These are phyloP conservation scores for Amoebophrya sp. DNA, from an alignment of 169 alveolate genomes.

Conservation along the genomic window DNA sequence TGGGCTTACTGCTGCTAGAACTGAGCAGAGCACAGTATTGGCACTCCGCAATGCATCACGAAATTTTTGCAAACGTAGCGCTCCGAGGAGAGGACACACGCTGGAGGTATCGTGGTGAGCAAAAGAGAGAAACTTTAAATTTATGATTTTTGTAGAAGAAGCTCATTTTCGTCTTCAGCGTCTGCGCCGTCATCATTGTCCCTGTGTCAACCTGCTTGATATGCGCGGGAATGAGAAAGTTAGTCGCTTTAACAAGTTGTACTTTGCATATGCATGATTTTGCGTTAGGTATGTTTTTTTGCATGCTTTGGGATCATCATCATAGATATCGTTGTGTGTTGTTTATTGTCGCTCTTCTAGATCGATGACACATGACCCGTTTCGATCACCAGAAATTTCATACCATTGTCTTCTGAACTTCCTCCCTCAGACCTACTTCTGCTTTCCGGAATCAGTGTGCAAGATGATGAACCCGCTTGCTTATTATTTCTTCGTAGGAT, in stretches of 20 bases:
- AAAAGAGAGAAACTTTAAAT: too few species aligned
- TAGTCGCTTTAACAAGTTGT: too few species aligned
- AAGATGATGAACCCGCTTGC: conserved; percentile 12
- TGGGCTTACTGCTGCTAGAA: too few species aligned
- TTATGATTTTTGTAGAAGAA: too few species aligned
- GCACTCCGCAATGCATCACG: not conserved
- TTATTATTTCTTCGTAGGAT: not conserved
- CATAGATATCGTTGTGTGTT: not conserved
- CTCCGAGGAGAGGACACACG: not conserved
- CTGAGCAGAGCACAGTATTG: too few species aligned
- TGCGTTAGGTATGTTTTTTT: not conserved
- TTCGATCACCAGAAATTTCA: not conserved
- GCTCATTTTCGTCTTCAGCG: too few species aligned
- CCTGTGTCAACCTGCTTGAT: too few species aligned
- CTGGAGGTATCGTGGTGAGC: not conserved
- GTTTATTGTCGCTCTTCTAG: not conserved
- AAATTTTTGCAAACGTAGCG: not conserved
- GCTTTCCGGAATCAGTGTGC: not conserved
- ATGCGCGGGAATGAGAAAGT: too few species aligned
- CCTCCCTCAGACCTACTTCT: not conserved
- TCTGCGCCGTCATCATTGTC: too few species aligned
- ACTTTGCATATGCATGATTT: too few species aligned
- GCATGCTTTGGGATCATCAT: not conserved
- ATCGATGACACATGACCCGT: not conserved
- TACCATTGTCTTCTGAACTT: not conserved